Base-by-base conservation (phyloP, 1,139 yeast genomes). In the Candida sp. region DNA sequence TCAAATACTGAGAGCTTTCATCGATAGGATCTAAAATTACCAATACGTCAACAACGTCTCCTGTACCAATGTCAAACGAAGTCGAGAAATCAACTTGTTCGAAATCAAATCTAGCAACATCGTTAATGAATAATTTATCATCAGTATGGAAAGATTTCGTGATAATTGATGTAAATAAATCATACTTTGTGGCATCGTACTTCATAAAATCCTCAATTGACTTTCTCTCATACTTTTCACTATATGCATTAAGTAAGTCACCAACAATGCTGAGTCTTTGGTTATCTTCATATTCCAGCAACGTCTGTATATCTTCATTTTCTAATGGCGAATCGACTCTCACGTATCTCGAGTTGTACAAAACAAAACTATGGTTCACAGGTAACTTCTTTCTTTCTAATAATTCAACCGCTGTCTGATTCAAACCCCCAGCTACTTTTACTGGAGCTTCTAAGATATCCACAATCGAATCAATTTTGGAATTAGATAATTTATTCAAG, bases 21-120 rank as follows among this genome's bases (percentile, higher is more conserved):
- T 79, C 77, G 4, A 82, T 60, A 1, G 98, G 98, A 59, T 93
- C 91, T 35, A 87, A 53, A 2, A 87, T 66, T 1, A 86, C 68
- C 5, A 79, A 62, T 3, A 91, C 56, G 46, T 83, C 84, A 19
- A 82, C 60, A 15, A 66, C 61, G 22, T 55, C 53, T 5, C 49
- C 49, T 22, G 57, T 54, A n/a, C 60, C 53, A n/a, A 69, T 50
- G 11, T 65, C 66, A 35, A 72, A 50, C 7, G 70, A 54, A 49
- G 69, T 57, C 3, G 59, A 57, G 41, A 57, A 56, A 34, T 66
- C 63, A 47, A 77, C 53, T 2, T 68, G 61, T 7, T 67, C 57
- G 43, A 81, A 64, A 49, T 75, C 77, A 50, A 65, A 63, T 41
- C 83, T 59, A 9, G 75, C 60, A 11, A 72, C 77, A 49, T 73